A percentile compares a stretch with the other conserved stretches of the same genome.
Evolutionary conservation across 1,284 basidiomycete genomes (phyloP).

Genomic region (Pseudozyma hubeiensis): DNA sequence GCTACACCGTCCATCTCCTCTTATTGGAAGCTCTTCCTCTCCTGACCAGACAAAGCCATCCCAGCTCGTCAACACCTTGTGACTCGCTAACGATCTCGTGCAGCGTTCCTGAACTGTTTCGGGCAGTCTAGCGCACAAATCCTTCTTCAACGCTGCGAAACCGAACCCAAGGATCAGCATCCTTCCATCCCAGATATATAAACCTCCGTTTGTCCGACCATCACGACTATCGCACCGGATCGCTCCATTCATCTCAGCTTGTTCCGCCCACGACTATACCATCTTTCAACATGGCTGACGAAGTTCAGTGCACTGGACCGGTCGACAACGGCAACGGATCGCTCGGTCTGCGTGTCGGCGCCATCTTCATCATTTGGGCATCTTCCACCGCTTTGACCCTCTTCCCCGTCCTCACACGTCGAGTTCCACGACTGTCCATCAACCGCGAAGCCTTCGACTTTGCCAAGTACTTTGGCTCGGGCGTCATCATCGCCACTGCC

Average conservation of each 20-base stretch:
- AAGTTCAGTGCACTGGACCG: slow-evolving; percentile 35
- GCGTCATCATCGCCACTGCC: slow-evolving; percentile 78
- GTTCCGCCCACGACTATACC: neutral
- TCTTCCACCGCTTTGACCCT: slow-evolving; percentile 75
- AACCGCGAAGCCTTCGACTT: slow-evolving; percentile 71
- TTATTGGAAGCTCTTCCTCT: neutral
- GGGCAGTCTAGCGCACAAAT: no score
- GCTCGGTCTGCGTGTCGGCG: slow-evolving; percentile 73
- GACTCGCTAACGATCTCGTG: no score
- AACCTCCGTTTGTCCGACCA: no score
- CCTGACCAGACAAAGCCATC: neutral
- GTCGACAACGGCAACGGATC: slow-evolving; percentile 31
- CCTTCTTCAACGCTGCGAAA: no score
- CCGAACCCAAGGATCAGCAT: no score
- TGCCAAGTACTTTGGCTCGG: slow-evolving; percentile 92
- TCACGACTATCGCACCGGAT: neutral
- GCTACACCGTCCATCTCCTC: neutral
- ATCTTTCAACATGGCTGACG: slow-evolving; percentile 35
- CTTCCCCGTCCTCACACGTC: slow-evolving; percentile 82
- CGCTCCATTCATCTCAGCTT: neutral
- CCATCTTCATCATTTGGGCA: slow-evolving; percentile 86
- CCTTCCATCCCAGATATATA: no score
- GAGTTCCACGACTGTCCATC: slow-evolving; percentile 70
- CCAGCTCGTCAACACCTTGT: neutral
- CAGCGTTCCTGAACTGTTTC: no score